Evolutionary conservation across 257 asterid species (phyloP).

Genomic region (Solanum ossicruentum): DNA sequence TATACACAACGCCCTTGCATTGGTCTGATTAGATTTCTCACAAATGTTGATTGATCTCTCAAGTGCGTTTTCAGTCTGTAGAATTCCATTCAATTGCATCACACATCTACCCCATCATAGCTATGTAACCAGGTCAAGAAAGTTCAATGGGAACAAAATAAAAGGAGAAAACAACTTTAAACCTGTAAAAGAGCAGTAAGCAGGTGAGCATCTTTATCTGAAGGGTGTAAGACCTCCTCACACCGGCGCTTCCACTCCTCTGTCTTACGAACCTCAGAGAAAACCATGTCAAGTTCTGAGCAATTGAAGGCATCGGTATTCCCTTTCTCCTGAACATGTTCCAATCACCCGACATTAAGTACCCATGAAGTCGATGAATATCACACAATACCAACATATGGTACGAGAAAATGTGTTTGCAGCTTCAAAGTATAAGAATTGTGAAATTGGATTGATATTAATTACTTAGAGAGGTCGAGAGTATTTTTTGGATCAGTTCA

Average conservation of each 20-base stretch:
- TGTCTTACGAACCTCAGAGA: slow-evolving; percentile 42
- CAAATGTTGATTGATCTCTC: slow-evolving; percentile 48
- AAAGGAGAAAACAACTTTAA: not conserved
- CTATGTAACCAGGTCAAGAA: not conserved
- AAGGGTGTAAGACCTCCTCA: slow-evolving; percentile 32
- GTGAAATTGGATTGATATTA: not conserved
- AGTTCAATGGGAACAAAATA: not conserved
- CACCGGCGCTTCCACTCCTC: slow-evolving; percentile 53
- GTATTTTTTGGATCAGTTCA: not conserved
- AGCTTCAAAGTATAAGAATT: not conserved
- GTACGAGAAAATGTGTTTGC: not conserved
- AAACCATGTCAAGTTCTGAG: slow-evolving; percentile 56
- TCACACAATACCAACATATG: not conserved
- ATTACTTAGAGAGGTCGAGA: not conserved
- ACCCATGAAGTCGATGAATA: not conserved
- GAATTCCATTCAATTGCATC: not conserved
- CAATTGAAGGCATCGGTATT: slow-evolving; percentile 54
- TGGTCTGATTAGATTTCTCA: slow-evolving; percentile 10
- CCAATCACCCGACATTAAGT: slow-evolving; percentile 1
- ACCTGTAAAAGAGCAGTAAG: slow-evolving; percentile 52
- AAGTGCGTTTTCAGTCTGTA: slow-evolving; percentile 44
- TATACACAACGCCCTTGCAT: slow-evolving; percentile 20
- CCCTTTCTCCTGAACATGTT: slow-evolving; percentile 55
- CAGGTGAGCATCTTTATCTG: slow-evolving; percentile 26
- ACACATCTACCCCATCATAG: not conserved